Evolutionary conservation across 768 basidiomycete species (phyloP), one percentile per base, ranked within the genome.

Genomic region (Pleurotus tuoliensis): DNA sequence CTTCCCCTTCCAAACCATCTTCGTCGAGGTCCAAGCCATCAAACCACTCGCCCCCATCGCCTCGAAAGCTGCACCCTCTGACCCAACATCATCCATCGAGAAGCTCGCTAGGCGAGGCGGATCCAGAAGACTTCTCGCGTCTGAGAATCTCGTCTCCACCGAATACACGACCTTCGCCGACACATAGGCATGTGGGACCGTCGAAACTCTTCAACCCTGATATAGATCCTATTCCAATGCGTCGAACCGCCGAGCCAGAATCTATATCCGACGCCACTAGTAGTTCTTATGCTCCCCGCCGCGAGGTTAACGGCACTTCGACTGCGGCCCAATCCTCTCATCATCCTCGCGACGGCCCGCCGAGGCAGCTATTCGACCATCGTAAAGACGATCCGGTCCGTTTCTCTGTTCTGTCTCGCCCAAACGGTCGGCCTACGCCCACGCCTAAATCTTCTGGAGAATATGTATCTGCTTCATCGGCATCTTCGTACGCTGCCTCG

Each of bases 341-440:
- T 11, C 61, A 64, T 55, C 65, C 66, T 24, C 66, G 69, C 38
- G 68, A 67, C 24, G 61, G 76, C 3, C 68, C 78, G 7, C 59
- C 70, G 5, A 73, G 85, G 41, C 89, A 88, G 59, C 82, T 97
- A 0, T 95, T 94, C 57, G 94, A 98, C 66, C 92, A 90, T 58
- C 80, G 90, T 39, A 86, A 92, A 64, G 91, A 98, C 68, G 92
- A 98, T 68, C 93, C 97, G 0, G 82, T 94, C 30, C 82, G 88
- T 9, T 98, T 98, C 71, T 75, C 83, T 39, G 81, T 86, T 34
- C 78, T 84, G 37, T 73, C 82, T 3, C 81, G 85, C 41, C 79
- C 86, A 48, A 66, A 63, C 50, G 66, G 66, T 40, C 79, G 80
- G 5, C 76, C 80, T 0, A 62, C 75, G 0, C 81, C 83, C 5